A percentile compares a stretch with the other conserved stretches of the same genome.
These are phyloP conservation scores for Maudiozyma saulgeensis DNA, from an alignment of 805 yeast genomes.

Conservation along the genomic window DNA sequence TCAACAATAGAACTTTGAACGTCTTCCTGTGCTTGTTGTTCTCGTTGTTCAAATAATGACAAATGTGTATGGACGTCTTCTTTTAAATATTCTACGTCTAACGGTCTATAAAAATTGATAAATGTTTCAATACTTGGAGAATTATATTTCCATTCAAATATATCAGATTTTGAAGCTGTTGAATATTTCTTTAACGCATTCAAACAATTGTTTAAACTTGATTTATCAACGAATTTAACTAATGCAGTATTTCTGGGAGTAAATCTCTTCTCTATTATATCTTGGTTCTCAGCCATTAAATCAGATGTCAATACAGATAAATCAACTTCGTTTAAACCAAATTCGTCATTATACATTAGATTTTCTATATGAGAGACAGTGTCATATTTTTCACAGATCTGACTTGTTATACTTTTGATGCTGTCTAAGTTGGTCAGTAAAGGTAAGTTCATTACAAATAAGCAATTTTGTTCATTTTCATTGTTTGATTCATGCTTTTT, in stretches of 20 bases:
- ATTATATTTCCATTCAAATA: conserved; percentile 30
- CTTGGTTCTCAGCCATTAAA: conserved; percentile 30
- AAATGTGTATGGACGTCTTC: conserved; percentile 51
- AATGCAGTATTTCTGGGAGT: conserved; percentile 70
- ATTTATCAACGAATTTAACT: conserved; percentile 63
- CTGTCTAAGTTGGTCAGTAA: conserved; percentile 43
- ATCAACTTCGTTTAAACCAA: conserved; percentile 39
- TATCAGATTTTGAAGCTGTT: conserved; percentile 10
- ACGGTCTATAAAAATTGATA: conserved; percentile 33
- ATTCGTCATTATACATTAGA: conserved; percentile 34
- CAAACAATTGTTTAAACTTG: conserved; percentile 44
- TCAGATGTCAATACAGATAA: conserved; percentile 53
- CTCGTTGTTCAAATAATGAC: conserved; percentile 59
- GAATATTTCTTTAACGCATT: conserved; percentile 47
- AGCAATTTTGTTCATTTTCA: conserved; percentile 38
- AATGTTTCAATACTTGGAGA: conserved; percentile 35
- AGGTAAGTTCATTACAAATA: conserved; percentile 77
- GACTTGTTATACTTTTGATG: conserved; percentile 48
- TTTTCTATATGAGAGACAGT: conserved; percentile 57
- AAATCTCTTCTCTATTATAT: conserved; percentile 30
- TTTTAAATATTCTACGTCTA: conserved; percentile 43
- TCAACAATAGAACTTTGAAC: conserved; percentile 59
- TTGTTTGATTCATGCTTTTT: conserved; percentile 51
- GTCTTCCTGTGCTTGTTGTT: conserved; percentile 48
- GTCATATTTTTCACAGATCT: conserved; percentile 34